These are phyloP conservation scores for Penicillium psychrofluorescens DNA, from an alignment of 495 filamentous ascomycete genomes.

Conservation along the genomic window DNA sequence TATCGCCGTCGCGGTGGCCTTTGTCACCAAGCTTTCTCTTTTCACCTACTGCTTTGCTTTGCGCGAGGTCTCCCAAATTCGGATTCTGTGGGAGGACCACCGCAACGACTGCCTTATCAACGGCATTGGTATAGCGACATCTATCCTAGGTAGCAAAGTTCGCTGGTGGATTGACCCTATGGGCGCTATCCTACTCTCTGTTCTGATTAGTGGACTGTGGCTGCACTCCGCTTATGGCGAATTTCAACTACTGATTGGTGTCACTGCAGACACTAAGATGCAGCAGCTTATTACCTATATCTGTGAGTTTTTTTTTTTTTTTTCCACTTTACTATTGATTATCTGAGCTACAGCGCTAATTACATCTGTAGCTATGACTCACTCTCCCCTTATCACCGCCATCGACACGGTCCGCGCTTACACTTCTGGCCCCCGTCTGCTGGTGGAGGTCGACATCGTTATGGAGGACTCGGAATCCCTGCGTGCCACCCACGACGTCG, in stretches of 20 bases:
- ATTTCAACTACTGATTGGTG: constrained; percentile 84
- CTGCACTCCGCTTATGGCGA: constrained; percentile 77
- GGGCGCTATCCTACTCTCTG: constrained; percentile 78
- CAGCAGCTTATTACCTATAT: constrained; percentile 96
- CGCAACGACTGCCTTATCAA: constrained; percentile 83
- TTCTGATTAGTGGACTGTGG: constrained; percentile 74
- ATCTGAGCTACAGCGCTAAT: not conserved
- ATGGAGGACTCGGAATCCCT: constrained; percentile 67
- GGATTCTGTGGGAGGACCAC: constrained; percentile 90
- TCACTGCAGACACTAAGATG: constrained; percentile 75
- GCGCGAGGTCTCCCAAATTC: constrained; percentile 79
- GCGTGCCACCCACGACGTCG: constrained; percentile 81
- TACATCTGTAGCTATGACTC: constrained; percentile 62
- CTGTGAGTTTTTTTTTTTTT: no score
- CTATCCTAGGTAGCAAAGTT: constrained; percentile 79
- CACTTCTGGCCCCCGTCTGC: constrained; percentile 83
- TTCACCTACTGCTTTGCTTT: constrained; percentile 92
- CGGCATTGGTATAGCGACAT: constrained; percentile 84
- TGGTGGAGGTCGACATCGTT: constrained; percentile 86
- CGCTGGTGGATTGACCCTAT: constrained; percentile 94
- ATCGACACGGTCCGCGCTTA: constrained; percentile 95
- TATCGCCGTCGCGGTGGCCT: constrained; percentile 77
- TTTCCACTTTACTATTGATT: not conserved
- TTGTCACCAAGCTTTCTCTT: constrained; percentile 71
- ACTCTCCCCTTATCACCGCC: constrained; percentile 68